Conservation (phyloP, 78 protist genomes). For the Chrysochromulina parva region DNA sequence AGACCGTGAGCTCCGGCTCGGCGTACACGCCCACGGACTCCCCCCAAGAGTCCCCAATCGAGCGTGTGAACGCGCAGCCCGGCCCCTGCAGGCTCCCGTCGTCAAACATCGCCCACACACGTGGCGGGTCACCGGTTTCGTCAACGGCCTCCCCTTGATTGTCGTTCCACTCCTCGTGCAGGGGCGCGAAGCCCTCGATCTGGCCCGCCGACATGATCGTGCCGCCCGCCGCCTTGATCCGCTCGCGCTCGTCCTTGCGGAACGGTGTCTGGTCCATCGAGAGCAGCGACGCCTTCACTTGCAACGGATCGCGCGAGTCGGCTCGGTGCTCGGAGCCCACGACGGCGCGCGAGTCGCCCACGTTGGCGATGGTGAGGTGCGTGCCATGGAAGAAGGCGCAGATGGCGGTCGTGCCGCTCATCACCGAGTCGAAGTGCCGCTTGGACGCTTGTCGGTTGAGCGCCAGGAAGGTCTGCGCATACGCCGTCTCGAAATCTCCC, state of each 20-base stretch:
- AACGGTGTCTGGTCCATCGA: constrained; percentile 7
- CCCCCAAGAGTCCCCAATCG: not conserved
- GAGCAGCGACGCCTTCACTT: not conserved
- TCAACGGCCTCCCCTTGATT: not conserved
- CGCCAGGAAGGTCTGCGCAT: not conserved
- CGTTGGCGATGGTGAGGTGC: not conserved
- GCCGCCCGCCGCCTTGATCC: not conserved
- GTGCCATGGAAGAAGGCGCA: not conserved
- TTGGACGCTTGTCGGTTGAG: not conserved
- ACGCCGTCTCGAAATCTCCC: not conserved
- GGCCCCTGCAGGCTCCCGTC: not conserved
- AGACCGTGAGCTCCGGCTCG: not conserved
- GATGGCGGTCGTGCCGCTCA: not conserved
- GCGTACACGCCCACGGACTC: not conserved
- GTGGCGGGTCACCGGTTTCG: constrained; percentile 17
- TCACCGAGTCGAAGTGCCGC: too few relatives aligned
- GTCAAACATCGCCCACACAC: not conserved
- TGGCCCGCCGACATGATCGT: not conserved
- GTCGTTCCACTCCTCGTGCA: not conserved
- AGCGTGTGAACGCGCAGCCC: constrained; percentile 34
- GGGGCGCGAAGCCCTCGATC: not conserved
- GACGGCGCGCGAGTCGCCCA: constrained; percentile 20
- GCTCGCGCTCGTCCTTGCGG: constrained; percentile 17
- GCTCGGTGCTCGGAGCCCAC: not conserved
- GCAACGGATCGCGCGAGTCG: not conserved